phyloP scores from a whole-genome alignment of 805 yeast genomes.

The Yamadazyma sp. region DNA sequence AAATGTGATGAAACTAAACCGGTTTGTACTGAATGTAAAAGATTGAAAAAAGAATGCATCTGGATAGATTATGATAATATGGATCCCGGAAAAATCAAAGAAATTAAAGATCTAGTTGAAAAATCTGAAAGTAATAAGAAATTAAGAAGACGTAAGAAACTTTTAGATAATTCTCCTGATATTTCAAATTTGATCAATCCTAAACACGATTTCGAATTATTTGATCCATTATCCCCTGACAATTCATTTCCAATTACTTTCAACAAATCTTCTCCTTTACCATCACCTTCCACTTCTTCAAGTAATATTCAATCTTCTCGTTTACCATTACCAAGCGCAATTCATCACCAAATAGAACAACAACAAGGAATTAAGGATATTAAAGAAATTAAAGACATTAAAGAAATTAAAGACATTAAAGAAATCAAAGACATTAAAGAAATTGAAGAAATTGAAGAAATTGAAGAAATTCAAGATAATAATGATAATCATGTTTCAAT shows the following conservation, averaged over 20 bases:
- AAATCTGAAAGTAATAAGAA: conserved; percentile 40
- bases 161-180: conserved; percentile 5
- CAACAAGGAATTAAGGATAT: background rate
- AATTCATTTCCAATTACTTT: background rate
- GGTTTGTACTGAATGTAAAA: conserved; percentile 46
- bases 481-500: background rate
- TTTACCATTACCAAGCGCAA: background rate
- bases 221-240: conserved; percentile 3
- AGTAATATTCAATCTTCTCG: background rate
- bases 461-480: background rate
- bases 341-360: background rate
- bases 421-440: background rate
- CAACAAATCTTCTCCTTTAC: background rate
- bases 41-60: conserved; percentile 46
- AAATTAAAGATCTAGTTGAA: conserved; percentile 35
- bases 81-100: conserved; percentile 36
- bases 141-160: conserved; percentile 34
- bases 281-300: background rate
- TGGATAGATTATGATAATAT: conserved; percentile 43
- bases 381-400: background rate
- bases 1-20: conserved; percentile 53
- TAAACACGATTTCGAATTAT: conserved; percentile 1
- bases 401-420: background rate
- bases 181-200: conserved; percentile 5
- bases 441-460: background rate